Conservation (phyloP, 2,329 filamentous ascomycete genomes). For the Colletotrichum sp. region DNA sequence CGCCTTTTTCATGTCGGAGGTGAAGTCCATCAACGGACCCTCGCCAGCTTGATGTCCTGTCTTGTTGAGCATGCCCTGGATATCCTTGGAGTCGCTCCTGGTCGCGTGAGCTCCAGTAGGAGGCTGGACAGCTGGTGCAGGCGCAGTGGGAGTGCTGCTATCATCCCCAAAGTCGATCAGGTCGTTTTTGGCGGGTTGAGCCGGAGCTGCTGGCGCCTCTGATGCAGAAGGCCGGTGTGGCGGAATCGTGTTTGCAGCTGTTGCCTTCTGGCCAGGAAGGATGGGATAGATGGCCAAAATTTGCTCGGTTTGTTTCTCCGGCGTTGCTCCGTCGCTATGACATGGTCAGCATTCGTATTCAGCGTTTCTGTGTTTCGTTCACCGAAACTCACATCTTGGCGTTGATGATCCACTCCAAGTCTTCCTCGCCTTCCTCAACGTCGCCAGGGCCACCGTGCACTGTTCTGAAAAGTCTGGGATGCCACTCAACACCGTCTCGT, state of each 20-base stretch:
- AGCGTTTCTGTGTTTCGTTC: background rate
- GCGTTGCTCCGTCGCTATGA: slow-evolving; percentile 65
- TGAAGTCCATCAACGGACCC: slow-evolving; percentile 62
- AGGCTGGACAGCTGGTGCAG: background rate
- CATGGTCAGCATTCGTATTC: slow-evolving; percentile 1
- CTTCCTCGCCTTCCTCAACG: slow-evolving; percentile 81
- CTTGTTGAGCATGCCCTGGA: slow-evolving; percentile 47
- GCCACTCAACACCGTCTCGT: slow-evolving; percentile 85
- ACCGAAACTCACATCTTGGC: slow-evolving; percentile 70
- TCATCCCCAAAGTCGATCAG: slow-evolving; percentile 61
- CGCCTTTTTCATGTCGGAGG: slow-evolving; percentile 54
- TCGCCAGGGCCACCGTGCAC: slow-evolving; percentile 75
- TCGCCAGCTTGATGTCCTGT: slow-evolving; percentile 51
- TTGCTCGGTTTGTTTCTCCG: slow-evolving; percentile 77
- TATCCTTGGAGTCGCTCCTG: slow-evolving; percentile 34
- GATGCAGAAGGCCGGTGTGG: slow-evolving; percentile 33
- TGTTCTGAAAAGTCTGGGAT: slow-evolving; percentile 81
- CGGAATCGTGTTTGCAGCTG: slow-evolving; percentile 61
- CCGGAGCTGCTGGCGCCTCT: slow-evolving; percentile 22
- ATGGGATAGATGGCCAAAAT: slow-evolving; percentile 88
- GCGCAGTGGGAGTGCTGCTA: background rate
- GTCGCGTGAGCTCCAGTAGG: background rate
- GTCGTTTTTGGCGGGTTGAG: slow-evolving; percentile 36
- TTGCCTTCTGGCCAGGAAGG: slow-evolving; percentile 73
- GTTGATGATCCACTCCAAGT: slow-evolving; percentile 94